Evolutionary conservation across 805 yeast genomes (phyloP), one percentile per base, ranked within the genome.

Genomic region (Kluyveromyces aestuarii): DNA sequence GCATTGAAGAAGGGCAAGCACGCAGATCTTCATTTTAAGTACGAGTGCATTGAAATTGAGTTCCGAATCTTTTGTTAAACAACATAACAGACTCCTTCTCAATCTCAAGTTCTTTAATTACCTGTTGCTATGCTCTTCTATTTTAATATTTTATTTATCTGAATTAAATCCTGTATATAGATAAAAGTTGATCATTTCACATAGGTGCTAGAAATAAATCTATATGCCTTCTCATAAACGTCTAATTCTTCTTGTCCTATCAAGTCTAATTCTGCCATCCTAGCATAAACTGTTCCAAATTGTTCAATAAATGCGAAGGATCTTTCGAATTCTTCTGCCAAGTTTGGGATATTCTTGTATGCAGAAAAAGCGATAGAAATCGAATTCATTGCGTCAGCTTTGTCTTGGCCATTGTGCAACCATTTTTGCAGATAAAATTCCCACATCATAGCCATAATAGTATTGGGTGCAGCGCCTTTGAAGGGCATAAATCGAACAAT

Each of bases 401-500:
- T 64, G 9, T 60, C 56, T 38, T 63, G 61, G 30, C 67, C 67
- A 45, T 63, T 65, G 47, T 65, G 69, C 49, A 65, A 48, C 45
- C 54, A 64, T 48, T 64, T 65, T 50, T 65, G 69, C 37, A 65
- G 49, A 49, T 60, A 65, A 41, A 64, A 64, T 48, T 60, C 64
- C 61, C 64, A 61, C 59, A 65, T 63, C 68, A 65, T 64, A 9
- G 69, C 91, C 57, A 81, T 62, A 13, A 84, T 68, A 1, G 87
- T 80, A 58, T 74, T 82, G 50, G 86, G 82, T 33, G 79, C 63
- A 40, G 71, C 69, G 27, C 61, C 62, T 50, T 71, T 75, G 58
- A 85, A 87, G 10, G 96, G 96, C 45, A 84, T 57, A 50, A 76
- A 72, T 11, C 67, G 57, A 2, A 79, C 76, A 41, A 88, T 64